Base-by-base conservation (phyloP, 768 basidiomycete species). In the Pleurotus sapidus region DNA sequence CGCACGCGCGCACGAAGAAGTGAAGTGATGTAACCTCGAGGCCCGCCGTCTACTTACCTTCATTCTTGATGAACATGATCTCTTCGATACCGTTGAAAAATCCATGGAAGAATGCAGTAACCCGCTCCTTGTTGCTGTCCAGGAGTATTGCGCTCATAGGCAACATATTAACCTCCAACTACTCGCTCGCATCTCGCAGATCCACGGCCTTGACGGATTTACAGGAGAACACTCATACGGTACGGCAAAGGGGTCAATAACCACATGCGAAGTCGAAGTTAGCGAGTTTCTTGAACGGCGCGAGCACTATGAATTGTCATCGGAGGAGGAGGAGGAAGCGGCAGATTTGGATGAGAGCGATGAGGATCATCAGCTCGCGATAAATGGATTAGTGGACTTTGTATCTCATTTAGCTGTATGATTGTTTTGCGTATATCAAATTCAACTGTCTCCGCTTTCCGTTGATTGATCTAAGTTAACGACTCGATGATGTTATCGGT, bases 1-100 rank as follows among this genome's bases (percentile, higher is more conserved):
- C 4, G 37, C 46, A 11, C 59, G 57, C 2, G 68, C 70, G 0
- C 8, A 51, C 3, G 66, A 68, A 48, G 68, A 69, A 50, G 60
- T 69, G 3, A 5, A 9, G 0, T 49, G 61, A 3, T 49, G 66
- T 5, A 61, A 69, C 38, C 38, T 67, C 1, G 65, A 71, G 55
- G 58, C 70, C 3, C 55, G 40, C 2, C 53, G 62, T 1, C 40
- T 70, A 0, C 15, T 58, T 12, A 67, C 63, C 4, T 24, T 34
- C 11, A 57, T 57, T n/a, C 20, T 27, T 18, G 56, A 57, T 34
- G 56, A 57, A 34, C 24, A 57, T 6, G 34, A 49, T n/a, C n/a
- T n/a, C n/a, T n/a, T n/a, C n/a, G n/a, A n/a, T n/a, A n/a, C n/a
- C n/a, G n/a, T n/a, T n/a, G 18, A 49, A 15, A 17, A 30, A 11